Base-by-base conservation (phyloP, 768 basidiomycete genomes). In the Collybia sp. region DNA sequence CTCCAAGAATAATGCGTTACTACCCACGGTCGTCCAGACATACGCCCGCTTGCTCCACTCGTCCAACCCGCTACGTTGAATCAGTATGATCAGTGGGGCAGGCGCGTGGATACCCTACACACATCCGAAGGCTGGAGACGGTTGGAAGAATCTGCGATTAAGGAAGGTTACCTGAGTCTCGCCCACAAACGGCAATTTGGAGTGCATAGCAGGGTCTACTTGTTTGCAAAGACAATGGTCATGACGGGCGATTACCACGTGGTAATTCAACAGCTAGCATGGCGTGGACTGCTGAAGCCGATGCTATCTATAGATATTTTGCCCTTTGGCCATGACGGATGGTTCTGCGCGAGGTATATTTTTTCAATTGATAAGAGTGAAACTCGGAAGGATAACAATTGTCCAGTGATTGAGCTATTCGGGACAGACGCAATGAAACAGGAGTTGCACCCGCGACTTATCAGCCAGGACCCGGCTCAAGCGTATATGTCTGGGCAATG, bases 241-340 rank as follows among this genome's bases (percentile, higher is more conserved):
- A 73, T 82, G 61, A 71, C 69, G 9, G 85, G 80, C 5, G 86
- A 88, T 58, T 70, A 72, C 17, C 80, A 84, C 57, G 78, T 76
- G 61, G 83, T 83, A 42, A n/a, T n/a, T 20, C 71, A 62, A 16
- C 13, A 30, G 3, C 19, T 30, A 12, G 36, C 30, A n/a, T n/a
- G n/a, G n/a, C n/a, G n/a, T n/a, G n/a, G n/a, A n/a, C n/a, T n/a
- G n/a, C n/a, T n/a, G n/a, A n/a, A n/a, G n/a, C n/a, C n/a, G n/a
- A n/a, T n/a, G n/a, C n/a, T n/a, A n/a, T n/a, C 44, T 30, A 10
- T 33, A 85, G 80, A 70, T 83, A 6, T 77, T 82, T 47, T 90
- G 87, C 47, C 88, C 88, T 1, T 61, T 86, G 46, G 80, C 79
- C 32, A 90, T 91, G 88, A 84, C 85, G 0, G 88, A 91, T 58